Conservation (phyloP, 768 basidiomycete genomes). For the Fomitopsis serialis region DNA sequence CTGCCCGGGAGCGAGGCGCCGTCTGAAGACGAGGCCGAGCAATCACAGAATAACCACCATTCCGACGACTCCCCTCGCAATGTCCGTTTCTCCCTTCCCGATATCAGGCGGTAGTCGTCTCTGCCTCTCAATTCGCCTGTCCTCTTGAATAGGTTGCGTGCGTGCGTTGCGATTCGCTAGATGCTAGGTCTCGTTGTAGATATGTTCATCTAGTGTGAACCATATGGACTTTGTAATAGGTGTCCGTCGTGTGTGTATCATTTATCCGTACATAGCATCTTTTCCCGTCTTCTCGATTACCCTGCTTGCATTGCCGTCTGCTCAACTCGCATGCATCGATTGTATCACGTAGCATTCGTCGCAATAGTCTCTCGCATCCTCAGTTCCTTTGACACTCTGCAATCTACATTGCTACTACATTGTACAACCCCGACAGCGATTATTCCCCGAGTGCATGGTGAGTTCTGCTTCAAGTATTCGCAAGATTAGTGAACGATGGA, state of each 20-base stretch:
- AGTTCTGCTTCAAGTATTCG: too few species aligned
- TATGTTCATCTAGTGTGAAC: neutral
- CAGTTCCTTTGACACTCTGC: too few species aligned
- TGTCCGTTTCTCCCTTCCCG: slow-evolving; percentile 17
- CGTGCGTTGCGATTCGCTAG: too few species aligned
- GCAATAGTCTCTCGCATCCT: neutral
- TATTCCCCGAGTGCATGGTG: too few species aligned
- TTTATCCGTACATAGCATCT: neutral
- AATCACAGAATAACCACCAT: neutral
- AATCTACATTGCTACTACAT: too few species aligned
- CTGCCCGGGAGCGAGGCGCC: slow-evolving; percentile 15
- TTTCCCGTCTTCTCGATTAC: neutral
- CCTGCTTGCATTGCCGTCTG: neutral
- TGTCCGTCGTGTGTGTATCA: neutral
- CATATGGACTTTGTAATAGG: neutral
- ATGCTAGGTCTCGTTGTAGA: neutral
- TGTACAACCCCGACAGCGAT: too few species aligned
- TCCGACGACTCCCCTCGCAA: slow-evolving; percentile 12
- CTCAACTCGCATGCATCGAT: slow-evolving; percentile 3
- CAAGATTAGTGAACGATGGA: too few species aligned
- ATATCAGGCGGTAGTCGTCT: neutral
- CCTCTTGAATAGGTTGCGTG: neutral
- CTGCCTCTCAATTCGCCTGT: neutral
- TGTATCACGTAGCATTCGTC: slow-evolving; percentile 5
- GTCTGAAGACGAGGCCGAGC: slow-evolving; percentile 15